A percentile compares a stretch with the other conserved stretches of the same genome.
Evolutionary conservation across 2,329 filamentous ascomycete species (phyloP).

Genomic region (Fusarium newnesense): DNA sequence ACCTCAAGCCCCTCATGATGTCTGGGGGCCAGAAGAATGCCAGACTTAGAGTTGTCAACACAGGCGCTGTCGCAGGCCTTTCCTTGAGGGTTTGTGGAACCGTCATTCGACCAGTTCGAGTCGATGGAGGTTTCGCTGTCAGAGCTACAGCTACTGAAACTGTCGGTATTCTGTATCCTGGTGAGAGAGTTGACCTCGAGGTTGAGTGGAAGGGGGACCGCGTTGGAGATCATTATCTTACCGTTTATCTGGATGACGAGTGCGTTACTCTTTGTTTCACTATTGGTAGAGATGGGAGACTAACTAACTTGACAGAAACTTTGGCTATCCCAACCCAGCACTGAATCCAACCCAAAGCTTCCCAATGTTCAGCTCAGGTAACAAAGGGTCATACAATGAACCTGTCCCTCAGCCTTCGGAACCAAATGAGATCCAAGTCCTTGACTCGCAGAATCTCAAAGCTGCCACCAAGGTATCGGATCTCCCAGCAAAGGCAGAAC

Average conservation of each 20-base stretch:
- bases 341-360: background rate
- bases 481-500: background rate
- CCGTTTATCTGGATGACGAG: background rate
- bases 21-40: rapidly evolving
- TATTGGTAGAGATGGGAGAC: background rate
- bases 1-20: background rate
- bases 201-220: background rate
- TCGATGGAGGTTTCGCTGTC: background rate
- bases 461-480: background rate
- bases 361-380: rapidly evolving
- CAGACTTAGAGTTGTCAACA: background rate
- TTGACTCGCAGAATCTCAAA: background rate
- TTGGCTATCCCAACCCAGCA: background rate
- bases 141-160: rapidly evolving
- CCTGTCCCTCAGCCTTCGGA: rapidly evolving
- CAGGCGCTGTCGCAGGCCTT: background rate
- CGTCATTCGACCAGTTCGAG: background rate
- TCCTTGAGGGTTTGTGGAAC: background rate
- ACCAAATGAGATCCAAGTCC: rapidly evolving
- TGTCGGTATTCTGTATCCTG: background rate
- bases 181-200: background rate
- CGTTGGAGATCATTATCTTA: rapidly evolving
- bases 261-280: background rate
- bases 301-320: background rate
- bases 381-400: rapidly evolving